phyloP scores from a whole-genome alignment of 139 green algal genomes.

The Coelastrella sp. region DNA sequence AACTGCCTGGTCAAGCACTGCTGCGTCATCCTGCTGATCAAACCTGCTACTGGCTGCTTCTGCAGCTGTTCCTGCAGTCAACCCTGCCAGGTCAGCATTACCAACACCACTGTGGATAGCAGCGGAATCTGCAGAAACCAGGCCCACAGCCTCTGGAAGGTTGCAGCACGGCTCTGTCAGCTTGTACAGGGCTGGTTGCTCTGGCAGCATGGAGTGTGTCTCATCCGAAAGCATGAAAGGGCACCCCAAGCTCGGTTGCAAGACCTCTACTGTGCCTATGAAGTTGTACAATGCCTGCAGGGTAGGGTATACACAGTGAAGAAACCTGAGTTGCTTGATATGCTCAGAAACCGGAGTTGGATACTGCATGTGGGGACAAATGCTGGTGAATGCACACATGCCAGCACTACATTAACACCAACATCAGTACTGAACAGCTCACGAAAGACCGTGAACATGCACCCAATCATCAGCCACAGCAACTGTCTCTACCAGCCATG shows the following conservation, averaged over 20 bases:
- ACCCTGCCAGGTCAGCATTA: background rate
- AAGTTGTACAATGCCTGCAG: conserved; percentile 87
- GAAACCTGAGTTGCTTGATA: background rate
- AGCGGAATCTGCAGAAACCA: background rate
- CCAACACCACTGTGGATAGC: too few species aligned
- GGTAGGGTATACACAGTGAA: background rate
- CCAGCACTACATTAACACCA: too few species aligned
- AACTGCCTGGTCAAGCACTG: background rate
- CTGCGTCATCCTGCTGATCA: background rate
- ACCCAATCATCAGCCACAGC: too few species aligned
- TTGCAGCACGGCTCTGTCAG: conserved; percentile 59
- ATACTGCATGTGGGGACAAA: background rate
- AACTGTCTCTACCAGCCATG: too few species aligned
- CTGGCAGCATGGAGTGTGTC: conserved; percentile 89
- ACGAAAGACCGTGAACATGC: too few species aligned
- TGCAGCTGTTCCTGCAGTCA: background rate
- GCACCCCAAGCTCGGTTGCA: conserved; percentile 80
- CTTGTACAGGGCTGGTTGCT: conserved; percentile 84
- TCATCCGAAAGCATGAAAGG: conserved; percentile 66
- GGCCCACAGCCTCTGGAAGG: background rate
- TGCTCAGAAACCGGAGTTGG: background rate
- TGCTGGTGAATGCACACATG: background rate
- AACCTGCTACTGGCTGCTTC: background rate
- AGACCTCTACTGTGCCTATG: conserved; percentile 87
- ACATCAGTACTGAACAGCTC: too few species aligned